Base-by-base conservation (phyloP, 2,329 filamentous ascomycete genomes). In the Xylaria digitata region DNA sequence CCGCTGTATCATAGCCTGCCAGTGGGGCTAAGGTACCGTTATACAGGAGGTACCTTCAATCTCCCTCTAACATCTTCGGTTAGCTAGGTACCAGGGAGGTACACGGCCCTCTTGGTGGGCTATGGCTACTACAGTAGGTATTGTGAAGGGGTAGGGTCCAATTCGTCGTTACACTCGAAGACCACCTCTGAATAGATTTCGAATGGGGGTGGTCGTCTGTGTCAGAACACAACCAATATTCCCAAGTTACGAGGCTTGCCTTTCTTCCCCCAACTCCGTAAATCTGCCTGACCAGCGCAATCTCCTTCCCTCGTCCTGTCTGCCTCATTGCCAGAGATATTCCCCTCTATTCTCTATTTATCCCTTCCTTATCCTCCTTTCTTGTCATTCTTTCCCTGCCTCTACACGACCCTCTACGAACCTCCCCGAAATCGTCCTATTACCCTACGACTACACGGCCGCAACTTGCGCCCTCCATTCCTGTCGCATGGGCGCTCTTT, bases 161-260 rank as follows among this genome's bases (percentile, higher is more conserved):
- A 53, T 53, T 53, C 15, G 6, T 15, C 15, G 49, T 53, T 53
- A 53, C 49, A 53, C 49, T n/a, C 19, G n/a, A 15, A 37, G 21
- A 15, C 43, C 48, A 34, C 32, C 50, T 40, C 37, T 53, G 21
- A 11, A 53, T 40, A 21, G 23, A 19, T 53, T 49, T 49, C 21
- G 21, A 49, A 49, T 49, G 23, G 46, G 3, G 46, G 8, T 49
- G 21, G 37, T 40, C 37, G 13, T 40, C 37, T 40, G 13, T 11
- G 9, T 7, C 34, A 37, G 17, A 26, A 26, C 30, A 53, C 49
- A 40, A 37, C 13, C 13, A n/a, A 49, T 30, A 37, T 37, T 53
- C 13, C 37, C 21, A n/a, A 8, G 48, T 30, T 43, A 37, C 53
- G 61, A 69, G 67, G 67, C 65, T 69, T 61, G 26, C 63, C 56